These are phyloP conservation scores for Tolypocladium tundrense DNA, from an alignment of 2,329 filamentous ascomycete genomes.

Conservation along the genomic window DNA sequence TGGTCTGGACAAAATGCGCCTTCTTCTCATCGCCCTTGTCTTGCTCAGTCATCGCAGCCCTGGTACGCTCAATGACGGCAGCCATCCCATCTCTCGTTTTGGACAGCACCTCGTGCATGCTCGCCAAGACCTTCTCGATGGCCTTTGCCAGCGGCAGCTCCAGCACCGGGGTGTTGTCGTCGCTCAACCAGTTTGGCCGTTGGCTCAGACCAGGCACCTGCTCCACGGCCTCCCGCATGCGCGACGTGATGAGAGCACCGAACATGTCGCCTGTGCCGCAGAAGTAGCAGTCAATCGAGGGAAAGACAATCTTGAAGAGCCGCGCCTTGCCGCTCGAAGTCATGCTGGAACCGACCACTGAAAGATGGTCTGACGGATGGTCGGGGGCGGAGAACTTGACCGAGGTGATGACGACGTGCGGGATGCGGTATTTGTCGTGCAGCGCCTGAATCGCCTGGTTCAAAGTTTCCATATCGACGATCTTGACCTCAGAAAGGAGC, in stretches of 20 bases:
- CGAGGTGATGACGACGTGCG: constrained; percentile 89
- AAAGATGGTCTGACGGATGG: constrained; percentile 43
- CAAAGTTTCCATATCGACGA: constrained; percentile 64
- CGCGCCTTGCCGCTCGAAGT: constrained; percentile 54
- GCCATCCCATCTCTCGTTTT: constrained; percentile 58
- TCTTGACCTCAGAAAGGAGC: constrained; percentile 74
- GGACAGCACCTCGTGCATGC: constrained; percentile 78
- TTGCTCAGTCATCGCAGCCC: constrained; percentile 30
- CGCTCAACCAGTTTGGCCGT: constrained; percentile 62
- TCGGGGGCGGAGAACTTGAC: constrained; percentile 55
- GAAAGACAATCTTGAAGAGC: constrained; percentile 82
- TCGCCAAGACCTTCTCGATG: constrained; percentile 76
- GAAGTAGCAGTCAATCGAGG: constrained; percentile 86
- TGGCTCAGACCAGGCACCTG: constrained; percentile 33
- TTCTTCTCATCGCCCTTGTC: constrained; percentile 41
- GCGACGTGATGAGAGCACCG: constrained; percentile 77
- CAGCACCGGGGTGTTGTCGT: constrained; percentile 55
- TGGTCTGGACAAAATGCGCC: constrained; percentile 59
- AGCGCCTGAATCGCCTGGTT: constrained; percentile 64
- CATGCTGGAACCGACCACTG: constrained; percentile 69
- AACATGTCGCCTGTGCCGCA: constrained; percentile 98
- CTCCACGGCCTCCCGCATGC: constrained; percentile 72
- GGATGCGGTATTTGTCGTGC: constrained; percentile 65
- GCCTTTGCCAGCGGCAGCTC: constrained; percentile 77
- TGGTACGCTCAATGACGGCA: constrained; percentile 33